Base-by-base conservation (phyloP, 176 grass and related monocot species). In the Rhynchospora tenuis region DNA sequence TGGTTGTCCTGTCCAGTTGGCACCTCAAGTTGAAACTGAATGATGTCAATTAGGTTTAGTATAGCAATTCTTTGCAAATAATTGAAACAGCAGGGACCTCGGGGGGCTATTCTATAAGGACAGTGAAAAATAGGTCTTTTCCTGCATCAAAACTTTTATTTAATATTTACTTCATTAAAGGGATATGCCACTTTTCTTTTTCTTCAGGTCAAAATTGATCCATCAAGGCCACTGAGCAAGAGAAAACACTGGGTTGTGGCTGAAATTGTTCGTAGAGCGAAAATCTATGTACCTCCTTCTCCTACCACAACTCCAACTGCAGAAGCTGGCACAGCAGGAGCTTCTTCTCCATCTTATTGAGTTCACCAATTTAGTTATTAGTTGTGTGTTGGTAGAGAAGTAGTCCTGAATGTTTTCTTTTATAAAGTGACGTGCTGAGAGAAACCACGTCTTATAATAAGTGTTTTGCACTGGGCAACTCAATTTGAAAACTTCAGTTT, bases 151-250 rank as follows among this genome's bases (percentile, higher is more conserved):
- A 19, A 44, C 17, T 13, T 4, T 9, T 20, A 70, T 17, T 3
- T 46, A 9, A 50, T 73, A 52, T 27, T 52, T 4, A n/a, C 44
- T 15, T 52, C 12, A 27, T 15, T 52, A 51, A 52, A 52, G 46
- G 50, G 27, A 27, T 13, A 7, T 72, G 29, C 24, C n/a, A 6
- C 13, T 73, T 48, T 50, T 16, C 20, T 24, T 52, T n/a, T 26
- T 59, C 42, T 85, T 59, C 91, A 95, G 93, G 91, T 99, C 67
- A 91, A 82, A 44, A 81, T 98, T 87, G 90, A 98, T 87, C 85
- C 87, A 81, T 94, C 90, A 28, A 92, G 95, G 87, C 95, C 95
- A 27, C 83, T 94, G 85, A 98, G 95, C 90, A 94, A 84, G 89
- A 82, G 61, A 59, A 98, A 91, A 85, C 81, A 92, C 73, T 94